Evolutionary conservation across 176 grass and related monocot species (phyloP).

Genomic region (Saccharum officinarum): DNA sequence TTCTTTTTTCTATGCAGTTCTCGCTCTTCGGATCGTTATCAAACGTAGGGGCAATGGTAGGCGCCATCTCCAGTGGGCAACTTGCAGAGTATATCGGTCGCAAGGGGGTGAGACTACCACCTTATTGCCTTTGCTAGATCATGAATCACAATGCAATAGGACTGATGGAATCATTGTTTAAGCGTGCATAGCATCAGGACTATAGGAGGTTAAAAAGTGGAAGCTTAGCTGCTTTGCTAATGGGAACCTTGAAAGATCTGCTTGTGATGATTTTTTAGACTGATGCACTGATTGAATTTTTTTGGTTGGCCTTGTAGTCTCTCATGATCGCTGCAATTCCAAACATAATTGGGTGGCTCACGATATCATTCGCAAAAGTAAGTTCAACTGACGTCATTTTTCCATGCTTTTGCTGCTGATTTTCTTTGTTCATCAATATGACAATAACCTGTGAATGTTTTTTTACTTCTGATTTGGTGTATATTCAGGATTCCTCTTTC

Average conservation of each 20-base stretch:
- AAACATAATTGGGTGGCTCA: constrained; percentile 95
- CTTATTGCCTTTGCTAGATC: not conserved
- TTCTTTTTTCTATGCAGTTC: constrained; percentile 38
- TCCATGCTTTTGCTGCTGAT: not conserved
- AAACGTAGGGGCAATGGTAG: constrained; percentile 90
- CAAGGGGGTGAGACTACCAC: constrained; percentile 63
- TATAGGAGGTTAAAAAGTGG: too few species aligned
- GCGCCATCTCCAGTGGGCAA: constrained; percentile 86
- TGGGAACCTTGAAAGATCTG: not conserved
- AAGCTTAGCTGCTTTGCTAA: not conserved
- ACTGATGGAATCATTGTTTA: not conserved
- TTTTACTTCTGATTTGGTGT: constrained; percentile 28
- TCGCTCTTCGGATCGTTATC: constrained; percentile 83
- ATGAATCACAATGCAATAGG: not conserved
- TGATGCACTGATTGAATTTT: not conserved
- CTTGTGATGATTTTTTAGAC: not conserved
- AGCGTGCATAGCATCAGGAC: too few species aligned
- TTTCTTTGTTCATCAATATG: not conserved
- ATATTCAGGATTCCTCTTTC: constrained; percentile 83
- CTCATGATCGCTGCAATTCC: constrained; percentile 96
- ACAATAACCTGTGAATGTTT: not conserved
- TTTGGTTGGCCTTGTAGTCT: constrained; percentile 50
- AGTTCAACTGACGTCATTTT: not conserved
- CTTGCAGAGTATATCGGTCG: constrained; percentile 90
- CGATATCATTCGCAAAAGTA: constrained; percentile 95